phyloP scores from a whole-genome alignment of 345 rosid genomes.

The Cochlearia excelsa region DNA sequence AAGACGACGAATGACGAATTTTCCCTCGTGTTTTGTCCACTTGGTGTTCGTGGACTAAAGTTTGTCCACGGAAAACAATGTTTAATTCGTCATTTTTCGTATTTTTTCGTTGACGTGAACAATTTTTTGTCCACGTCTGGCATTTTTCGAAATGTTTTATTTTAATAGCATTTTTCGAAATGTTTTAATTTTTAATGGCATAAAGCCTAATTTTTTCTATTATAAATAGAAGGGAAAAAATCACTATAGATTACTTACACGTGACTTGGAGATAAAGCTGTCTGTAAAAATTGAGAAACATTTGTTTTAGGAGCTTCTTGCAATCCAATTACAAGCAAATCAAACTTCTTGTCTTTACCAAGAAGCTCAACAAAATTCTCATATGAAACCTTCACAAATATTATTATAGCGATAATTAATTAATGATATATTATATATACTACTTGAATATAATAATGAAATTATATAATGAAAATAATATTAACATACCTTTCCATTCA shows the following conservation, averaged over 20 bases:
- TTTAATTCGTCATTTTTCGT: too few relatives aligned
- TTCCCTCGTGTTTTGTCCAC: too few relatives aligned
- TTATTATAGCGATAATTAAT: neutral
- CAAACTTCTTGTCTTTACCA: conserved; percentile 33
- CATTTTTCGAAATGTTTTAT: too few relatives aligned
- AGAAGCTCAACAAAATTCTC: conserved; percentile 33
- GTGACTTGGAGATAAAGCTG: conserved; percentile 34
- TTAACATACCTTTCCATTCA: conserved; percentile 60
- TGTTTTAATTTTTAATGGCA: too few relatives aligned
- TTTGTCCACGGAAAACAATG: too few relatives aligned
- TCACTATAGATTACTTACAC: conserved; percentile 13
- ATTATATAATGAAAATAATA: neutral
- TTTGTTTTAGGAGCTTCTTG: conserved; percentile 37
- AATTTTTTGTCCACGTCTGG: too few relatives aligned
- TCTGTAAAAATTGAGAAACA: conserved; percentile 24
- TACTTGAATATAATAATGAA: neutral
- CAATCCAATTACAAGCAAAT: conserved; percentile 35
- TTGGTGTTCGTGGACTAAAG: too few relatives aligned
- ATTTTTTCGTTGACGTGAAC: too few relatives aligned
- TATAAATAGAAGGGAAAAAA: too few relatives aligned
- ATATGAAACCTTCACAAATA: conserved; percentile 32
- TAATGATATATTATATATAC: neutral
- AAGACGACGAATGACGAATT: too few relatives aligned
- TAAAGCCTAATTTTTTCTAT: too few relatives aligned
- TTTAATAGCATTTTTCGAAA: too few relatives aligned